Percentiles rank a stretch among this genome's conserved stretches.
Conservation (phyloP, 2,329 filamentous ascomycete species). For the Penicillium sp. region DNA sequence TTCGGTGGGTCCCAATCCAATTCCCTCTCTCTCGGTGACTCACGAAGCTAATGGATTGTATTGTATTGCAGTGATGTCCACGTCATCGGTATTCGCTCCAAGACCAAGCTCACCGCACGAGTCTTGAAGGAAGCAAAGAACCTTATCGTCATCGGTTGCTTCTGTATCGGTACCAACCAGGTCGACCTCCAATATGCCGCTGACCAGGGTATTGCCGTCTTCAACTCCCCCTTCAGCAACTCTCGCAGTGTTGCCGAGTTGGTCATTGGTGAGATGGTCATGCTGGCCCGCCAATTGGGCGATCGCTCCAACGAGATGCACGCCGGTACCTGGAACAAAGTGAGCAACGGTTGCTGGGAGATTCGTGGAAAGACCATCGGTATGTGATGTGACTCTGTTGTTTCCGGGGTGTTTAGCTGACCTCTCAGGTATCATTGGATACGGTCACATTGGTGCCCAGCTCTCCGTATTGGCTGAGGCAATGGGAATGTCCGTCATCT, state of each 20-base stretch:
- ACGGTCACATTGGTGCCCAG: constrained; percentile 96
- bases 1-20: constrained; percentile 62
- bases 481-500: constrained; percentile 98
- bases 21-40: background rate
- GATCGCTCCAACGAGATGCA: constrained; percentile 96
- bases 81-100: constrained; percentile 96
- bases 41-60: background rate
- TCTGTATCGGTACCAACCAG: constrained; percentile 90
- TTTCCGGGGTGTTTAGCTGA: background rate
- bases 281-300: constrained; percentile 83
- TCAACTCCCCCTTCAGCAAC: constrained; percentile 99
- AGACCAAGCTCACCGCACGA: constrained; percentile 86
- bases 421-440: constrained; percentile 78
- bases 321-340: constrained; percentile 95
- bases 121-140: constrained; percentile 89
- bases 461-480: constrained; percentile 92
- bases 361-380: constrained; percentile 95
- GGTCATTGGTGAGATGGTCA: constrained; percentile 91
- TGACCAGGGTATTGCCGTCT: constrained; percentile 78
- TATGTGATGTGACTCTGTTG: constrained; percentile 39
- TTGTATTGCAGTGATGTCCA: constrained; percentile 71
- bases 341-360: constrained; percentile 95
- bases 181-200: constrained; percentile 48
- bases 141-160: constrained; percentile 92
- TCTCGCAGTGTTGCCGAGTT: constrained; percentile 95